These are phyloP conservation scores for Glycine tomentella DNA, from an alignment of 306 rosid genomes.

Conservation along the genomic window DNA sequence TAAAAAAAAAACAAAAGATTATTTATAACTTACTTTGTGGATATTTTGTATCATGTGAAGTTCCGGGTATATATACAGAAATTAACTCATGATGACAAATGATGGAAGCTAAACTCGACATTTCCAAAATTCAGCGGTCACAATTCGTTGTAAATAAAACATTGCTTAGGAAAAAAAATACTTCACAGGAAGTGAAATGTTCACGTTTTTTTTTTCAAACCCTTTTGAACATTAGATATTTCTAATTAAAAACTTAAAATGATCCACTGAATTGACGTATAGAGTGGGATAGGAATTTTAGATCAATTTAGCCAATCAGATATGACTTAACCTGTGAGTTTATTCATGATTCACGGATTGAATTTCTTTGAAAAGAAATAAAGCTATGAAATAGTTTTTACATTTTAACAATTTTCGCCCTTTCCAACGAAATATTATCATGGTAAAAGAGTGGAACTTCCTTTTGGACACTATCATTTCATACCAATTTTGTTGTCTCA, in stretches of 20 bases:
- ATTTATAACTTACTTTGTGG: no score
- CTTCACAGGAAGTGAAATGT: not conserved
- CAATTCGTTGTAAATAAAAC: not conserved
- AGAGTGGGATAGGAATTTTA: not conserved
- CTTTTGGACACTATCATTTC: conserved; percentile 1
- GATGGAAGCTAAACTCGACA: not conserved
- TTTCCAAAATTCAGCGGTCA: not conserved
- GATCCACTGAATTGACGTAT: not conserved
- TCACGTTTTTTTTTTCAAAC: not conserved
- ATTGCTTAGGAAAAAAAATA: not conserved
- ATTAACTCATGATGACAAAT: not conserved
- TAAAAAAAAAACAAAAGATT: no score
- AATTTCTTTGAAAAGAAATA: not conserved
- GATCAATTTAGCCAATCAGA: not conserved
- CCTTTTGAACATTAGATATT: not conserved
- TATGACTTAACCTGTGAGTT: not conserved
- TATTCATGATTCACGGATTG: not conserved
- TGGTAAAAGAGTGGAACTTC: not conserved
- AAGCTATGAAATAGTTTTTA: not conserved
- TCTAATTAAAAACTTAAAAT: not conserved
- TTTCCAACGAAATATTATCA: not conserved
- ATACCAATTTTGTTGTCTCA: not conserved
- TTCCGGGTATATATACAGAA: no score
- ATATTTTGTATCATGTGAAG: no score
- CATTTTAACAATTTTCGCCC: not conserved